These are phyloP conservation scores for Candida piceae DNA, from an alignment of 805 yeast species.

Conservation along the genomic window DNA sequence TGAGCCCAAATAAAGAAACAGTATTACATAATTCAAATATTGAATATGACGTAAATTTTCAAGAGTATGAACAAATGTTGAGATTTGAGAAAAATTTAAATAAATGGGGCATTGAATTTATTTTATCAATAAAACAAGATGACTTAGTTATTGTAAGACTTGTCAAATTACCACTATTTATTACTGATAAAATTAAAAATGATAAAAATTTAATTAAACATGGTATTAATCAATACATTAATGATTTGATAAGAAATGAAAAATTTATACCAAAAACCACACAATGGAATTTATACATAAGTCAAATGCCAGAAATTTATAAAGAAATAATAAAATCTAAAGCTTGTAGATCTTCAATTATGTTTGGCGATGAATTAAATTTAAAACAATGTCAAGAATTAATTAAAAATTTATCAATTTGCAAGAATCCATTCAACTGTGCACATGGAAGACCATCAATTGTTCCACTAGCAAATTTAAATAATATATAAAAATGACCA, in stretches of 20 bases:
- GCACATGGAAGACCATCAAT: conserved; percentile 84
- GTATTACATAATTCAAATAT: too few relatives aligned
- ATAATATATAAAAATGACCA: not conserved
- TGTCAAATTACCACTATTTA: conserved; percentile 41
- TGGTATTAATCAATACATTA: conserved; percentile 39
- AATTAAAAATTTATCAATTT: conserved; percentile 37
- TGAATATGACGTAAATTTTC: conserved; percentile 19
- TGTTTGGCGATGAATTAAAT: conserved; percentile 59
- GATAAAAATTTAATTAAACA: conserved; percentile 29
- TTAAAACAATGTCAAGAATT: conserved; percentile 39
- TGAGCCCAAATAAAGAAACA: too few relatives aligned
- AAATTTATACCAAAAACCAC: too few relatives aligned
- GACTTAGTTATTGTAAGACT: conserved; percentile 18
- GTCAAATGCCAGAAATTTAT: conserved; percentile 46
- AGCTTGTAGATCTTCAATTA: conserved; percentile 67
- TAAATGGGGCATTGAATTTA: conserved; percentile 41
- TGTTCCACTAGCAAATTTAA: conserved; percentile 39
- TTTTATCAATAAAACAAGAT: not conserved
- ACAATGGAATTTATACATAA: conserved; percentile 36
- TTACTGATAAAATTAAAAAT: conserved; percentile 21
- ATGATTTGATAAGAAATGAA: conserved; percentile 34
- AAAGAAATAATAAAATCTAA: conserved; percentile 48
- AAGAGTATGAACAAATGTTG: conserved; percentile 31
- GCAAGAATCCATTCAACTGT: conserved; percentile 67
- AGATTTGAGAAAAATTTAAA: conserved; percentile 27